phyloP scores from a whole-genome alignment of 768 basidiomycete species.

The Boletus edulis region DNA sequence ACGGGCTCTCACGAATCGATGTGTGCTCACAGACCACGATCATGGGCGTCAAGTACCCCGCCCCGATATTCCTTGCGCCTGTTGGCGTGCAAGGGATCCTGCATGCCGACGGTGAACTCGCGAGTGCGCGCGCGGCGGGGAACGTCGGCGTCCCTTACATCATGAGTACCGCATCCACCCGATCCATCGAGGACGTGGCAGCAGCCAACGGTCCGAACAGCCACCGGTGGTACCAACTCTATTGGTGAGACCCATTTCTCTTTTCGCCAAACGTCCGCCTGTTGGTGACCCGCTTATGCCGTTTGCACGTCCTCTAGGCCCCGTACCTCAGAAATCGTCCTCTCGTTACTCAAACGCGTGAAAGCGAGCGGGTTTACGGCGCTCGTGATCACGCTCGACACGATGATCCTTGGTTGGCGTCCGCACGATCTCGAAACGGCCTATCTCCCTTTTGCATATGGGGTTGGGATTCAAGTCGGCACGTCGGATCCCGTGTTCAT shows the following conservation, averaged over 20 bases:
- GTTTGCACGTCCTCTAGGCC: slow-evolving; percentile 47
- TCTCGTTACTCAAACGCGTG: slow-evolving; percentile 64
- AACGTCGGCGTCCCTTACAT: slow-evolving; percentile 65
- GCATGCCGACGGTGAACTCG: slow-evolving; percentile 69
- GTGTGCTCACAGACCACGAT: slow-evolving; percentile 52
- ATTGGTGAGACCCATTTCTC: slow-evolving; percentile 43
- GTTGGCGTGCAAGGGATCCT: slow-evolving; percentile 80
- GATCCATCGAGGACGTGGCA: slow-evolving; percentile 78
- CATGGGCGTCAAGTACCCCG: slow-evolving; percentile 61
- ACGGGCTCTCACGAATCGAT: neutral
- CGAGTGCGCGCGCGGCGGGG: slow-evolving; percentile 61
- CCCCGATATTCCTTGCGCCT: slow-evolving; percentile 67
- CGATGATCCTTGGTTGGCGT: slow-evolving; percentile 71
- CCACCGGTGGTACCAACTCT: slow-evolving; percentile 78
- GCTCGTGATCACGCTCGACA: slow-evolving; percentile 79
- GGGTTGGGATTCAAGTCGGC: slow-evolving; percentile 65
- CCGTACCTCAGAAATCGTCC: slow-evolving; percentile 51
- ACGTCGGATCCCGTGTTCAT: slow-evolving; percentile 79
- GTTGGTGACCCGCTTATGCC: neutral
- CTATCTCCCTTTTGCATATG: slow-evolving; percentile 66
- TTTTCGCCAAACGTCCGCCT: neutral
- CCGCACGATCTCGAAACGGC: slow-evolving; percentile 66
- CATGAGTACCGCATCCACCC: slow-evolving; percentile 71
- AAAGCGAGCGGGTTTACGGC: slow-evolving; percentile 65
- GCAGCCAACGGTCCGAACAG: slow-evolving; percentile 60